Conservation (phyloP, 2,329 filamentous ascomycete species). For the Monilinia laxa region DNA sequence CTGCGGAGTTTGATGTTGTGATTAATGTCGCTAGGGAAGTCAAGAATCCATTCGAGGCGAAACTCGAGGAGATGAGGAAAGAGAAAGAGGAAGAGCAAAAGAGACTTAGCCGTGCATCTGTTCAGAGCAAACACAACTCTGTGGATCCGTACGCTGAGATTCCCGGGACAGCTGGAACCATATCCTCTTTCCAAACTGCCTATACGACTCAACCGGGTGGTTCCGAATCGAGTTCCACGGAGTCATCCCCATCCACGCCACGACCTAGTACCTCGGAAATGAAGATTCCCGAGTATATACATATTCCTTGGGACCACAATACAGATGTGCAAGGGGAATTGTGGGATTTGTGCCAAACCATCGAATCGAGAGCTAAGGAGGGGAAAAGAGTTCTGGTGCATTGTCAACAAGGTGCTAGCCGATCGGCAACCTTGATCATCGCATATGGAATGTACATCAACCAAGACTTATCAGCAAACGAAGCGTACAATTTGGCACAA, state of each 20-base stretch:
- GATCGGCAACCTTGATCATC: constrained; percentile 82
- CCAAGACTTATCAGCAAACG: constrained; percentile 73
- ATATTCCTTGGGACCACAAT: constrained; percentile 86
- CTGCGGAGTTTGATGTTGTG: constrained; percentile 75
- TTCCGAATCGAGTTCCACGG: constrained; percentile 31
- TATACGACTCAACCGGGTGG: constrained; percentile 53
- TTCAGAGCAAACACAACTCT: constrained; percentile 31
- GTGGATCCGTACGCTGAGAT: constrained; percentile 17
- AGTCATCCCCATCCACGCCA: constrained; percentile 53
- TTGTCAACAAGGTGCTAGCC: constrained; percentile 82
- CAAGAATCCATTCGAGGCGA: constrained; percentile 65
- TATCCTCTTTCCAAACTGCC: constrained; percentile 59
- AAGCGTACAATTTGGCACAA: constrained; percentile 80
- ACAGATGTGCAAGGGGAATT: constrained; percentile 80
- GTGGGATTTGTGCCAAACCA: constrained; percentile 70
- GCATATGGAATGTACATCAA: constrained; percentile 82
- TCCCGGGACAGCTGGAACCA: constrained; percentile 56
- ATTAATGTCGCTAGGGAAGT: constrained; percentile 85
- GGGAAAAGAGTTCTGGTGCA: constrained; percentile 80
- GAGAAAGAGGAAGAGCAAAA: constrained; percentile 32
- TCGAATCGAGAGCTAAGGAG: constrained; percentile 68
- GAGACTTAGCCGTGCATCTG: constrained; percentile 39
- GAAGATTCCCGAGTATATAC: constrained; percentile 74
- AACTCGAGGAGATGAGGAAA: constrained; percentile 49
- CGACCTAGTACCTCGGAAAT: constrained; percentile 48